Percentiles rank a stretch among this genome's conserved stretches.
These are phyloP conservation scores for Hypholoma sublateritium DNA, from an alignment of 768 basidiomycete species.

Conservation along the genomic window DNA sequence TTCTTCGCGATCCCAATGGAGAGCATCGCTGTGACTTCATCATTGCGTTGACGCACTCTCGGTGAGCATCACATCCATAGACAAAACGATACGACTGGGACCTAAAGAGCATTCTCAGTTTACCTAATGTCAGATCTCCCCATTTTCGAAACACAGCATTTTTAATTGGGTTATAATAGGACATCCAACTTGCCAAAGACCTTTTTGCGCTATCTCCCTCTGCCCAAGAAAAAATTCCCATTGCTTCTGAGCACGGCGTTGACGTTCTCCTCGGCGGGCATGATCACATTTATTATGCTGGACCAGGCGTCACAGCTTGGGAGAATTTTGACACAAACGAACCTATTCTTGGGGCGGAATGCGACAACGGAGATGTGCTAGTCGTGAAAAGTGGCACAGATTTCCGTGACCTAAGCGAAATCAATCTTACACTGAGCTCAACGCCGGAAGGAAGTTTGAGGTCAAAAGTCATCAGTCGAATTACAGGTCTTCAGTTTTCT, in stretches of 20 bases:
- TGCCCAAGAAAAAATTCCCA: slow-evolving; percentile 40
- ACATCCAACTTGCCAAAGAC: slow-evolving; percentile 69
- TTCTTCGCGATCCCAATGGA: slow-evolving; percentile 69
- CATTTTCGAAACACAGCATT: not conserved
- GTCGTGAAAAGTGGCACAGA: slow-evolving; percentile 88
- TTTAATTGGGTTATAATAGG: slow-evolving; percentile 45
- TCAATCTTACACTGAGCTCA: slow-evolving; percentile 60
- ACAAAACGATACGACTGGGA: not conserved
- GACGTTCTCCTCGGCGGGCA: slow-evolving; percentile 88
- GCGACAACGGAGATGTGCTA: slow-evolving; percentile 69
- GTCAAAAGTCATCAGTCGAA: slow-evolving; percentile 56
- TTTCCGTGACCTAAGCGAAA: slow-evolving; percentile 83
- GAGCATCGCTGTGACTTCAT: slow-evolving; percentile 76
- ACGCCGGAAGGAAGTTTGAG: slow-evolving; percentile 65
- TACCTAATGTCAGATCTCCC: slow-evolving; percentile 44
- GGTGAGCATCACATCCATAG: slow-evolving; percentile 37
- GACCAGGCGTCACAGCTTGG: slow-evolving; percentile 67
- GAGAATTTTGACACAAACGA: slow-evolving; percentile 56
- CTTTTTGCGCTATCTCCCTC: slow-evolving; percentile 59
- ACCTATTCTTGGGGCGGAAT: slow-evolving; percentile 63
- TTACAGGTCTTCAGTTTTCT: slow-evolving; percentile 46
- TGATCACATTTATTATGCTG: slow-evolving; percentile 80
- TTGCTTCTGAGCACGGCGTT: slow-evolving; percentile 65
- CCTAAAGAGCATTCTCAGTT: slow-evolving; percentile 22
- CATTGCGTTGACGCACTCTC: slow-evolving; percentile 82